Percentiles rank a stretch among this genome's conserved stretches.
Conservation (phyloP, 768 basidiomycete genomes). For the Auricularia cornea region DNA sequence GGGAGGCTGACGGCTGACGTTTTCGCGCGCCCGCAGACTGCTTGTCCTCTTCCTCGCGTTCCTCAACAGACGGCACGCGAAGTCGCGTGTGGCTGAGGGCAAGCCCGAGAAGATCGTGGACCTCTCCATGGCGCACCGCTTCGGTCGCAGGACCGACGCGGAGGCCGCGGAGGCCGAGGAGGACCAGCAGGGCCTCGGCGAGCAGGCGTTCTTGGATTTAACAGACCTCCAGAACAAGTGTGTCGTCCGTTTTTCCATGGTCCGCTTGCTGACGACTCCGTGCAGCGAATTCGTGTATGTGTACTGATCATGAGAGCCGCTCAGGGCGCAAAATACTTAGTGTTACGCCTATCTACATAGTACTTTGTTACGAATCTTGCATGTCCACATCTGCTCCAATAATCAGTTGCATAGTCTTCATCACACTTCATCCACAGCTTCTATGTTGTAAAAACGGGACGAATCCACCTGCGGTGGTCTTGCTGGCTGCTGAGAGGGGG, state of each 20-base stretch:
- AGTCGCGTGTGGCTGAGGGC: conserved; percentile 26
- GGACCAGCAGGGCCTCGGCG: conserved; percentile 13
- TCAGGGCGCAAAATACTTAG: no score
- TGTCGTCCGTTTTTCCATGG: not conserved
- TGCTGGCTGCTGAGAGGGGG: not conserved
- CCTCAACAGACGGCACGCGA: conserved; percentile 32
- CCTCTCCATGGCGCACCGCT: conserved; percentile 23
- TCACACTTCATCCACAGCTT: no score
- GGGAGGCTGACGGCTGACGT: not conserved
- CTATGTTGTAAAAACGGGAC: no score
- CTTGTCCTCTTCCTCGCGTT: conserved; percentile 30
- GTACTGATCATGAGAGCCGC: no score
- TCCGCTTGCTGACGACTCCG: not conserved
- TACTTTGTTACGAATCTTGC: no score
- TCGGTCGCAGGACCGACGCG: conserved; percentile 22
- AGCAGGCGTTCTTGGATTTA: conserved; percentile 31
- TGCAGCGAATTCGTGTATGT: conserved; percentile 6
- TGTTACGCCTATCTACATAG: no score
- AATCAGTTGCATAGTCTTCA: no score
- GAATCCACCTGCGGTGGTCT: no score
- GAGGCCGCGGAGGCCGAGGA: conserved; percentile 9
- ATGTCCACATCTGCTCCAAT: no score
- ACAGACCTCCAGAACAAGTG: conserved; percentile 27
- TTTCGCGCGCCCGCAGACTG: conserved; percentile 14
- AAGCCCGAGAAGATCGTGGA: conserved; percentile 28